Evolutionary conservation across 2,329 filamentous ascomycete species (phyloP).

Genomic region (Aureobasidium uvarum): DNA sequence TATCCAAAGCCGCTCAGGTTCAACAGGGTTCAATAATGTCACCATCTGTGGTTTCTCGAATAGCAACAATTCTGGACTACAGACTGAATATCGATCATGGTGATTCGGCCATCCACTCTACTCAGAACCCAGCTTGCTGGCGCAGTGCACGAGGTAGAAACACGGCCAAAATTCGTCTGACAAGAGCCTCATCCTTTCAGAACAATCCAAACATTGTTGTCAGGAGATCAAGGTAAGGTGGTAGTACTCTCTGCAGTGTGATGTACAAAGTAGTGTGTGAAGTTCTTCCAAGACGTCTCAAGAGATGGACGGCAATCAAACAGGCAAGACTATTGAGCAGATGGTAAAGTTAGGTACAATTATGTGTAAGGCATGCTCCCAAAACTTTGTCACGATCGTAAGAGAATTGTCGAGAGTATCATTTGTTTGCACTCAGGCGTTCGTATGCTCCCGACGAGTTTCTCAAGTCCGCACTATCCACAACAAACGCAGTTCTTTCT

Average conservation of each 20-base stretch:
- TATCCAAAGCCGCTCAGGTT: background rate
- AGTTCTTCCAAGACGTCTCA: background rate
- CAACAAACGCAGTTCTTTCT: background rate
- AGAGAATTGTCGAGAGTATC: background rate
- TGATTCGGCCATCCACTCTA: background rate
- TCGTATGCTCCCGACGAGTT: slow-evolving; percentile 1
- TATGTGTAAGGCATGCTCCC: background rate
- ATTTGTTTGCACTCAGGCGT: slow-evolving; percentile 12
- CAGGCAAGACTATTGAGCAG: background rate
- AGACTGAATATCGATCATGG: background rate
- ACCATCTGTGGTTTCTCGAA: background rate
- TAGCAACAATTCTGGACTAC: background rate
- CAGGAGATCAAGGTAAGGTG: background rate
- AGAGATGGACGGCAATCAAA: background rate
- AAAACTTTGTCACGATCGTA: background rate
- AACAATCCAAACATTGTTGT: background rate
- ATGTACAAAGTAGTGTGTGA: slow-evolving; percentile 1
- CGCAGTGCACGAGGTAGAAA: background rate
- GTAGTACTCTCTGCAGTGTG: slow-evolving; percentile 3
- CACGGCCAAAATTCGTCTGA: background rate
- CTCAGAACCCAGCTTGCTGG: background rate
- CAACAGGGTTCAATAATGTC: background rate
- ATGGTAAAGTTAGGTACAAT: background rate
- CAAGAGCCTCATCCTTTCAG: background rate
- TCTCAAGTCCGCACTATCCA: slow-evolving; percentile 1